These are phyloP conservation scores for Thraustotheca clavata DNA, from an alignment of 352 stramenopile genomes.

Conservation along the genomic window DNA sequence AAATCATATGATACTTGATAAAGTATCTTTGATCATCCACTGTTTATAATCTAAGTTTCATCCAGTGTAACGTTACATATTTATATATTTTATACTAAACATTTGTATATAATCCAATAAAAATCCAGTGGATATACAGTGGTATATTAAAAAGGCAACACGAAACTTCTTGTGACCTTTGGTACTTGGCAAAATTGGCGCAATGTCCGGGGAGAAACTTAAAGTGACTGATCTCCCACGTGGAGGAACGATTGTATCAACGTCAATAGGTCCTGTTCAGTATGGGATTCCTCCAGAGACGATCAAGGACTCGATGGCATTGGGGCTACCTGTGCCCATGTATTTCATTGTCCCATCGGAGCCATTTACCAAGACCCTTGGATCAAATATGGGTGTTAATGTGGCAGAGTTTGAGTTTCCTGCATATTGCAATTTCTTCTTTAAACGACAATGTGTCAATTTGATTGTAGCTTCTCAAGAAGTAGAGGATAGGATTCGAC, in stretches of 20 bases:
- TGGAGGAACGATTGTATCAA: constrained; percentile 65
- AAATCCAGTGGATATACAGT: neutral
- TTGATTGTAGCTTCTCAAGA: constrained; percentile 73
- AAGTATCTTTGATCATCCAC: too few species aligned
- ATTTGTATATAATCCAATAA: too few species aligned
- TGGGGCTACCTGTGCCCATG: constrained; percentile 87
- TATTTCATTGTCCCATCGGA: constrained; percentile 95
- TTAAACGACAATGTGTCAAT: constrained; percentile 81
- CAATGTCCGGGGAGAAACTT: constrained; percentile 24
- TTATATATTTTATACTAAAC: too few species aligned
- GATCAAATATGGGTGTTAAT: constrained; percentile 92
- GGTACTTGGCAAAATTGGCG: neutral
- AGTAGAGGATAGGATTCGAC: constrained; percentile 69
- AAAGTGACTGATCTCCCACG: constrained; percentile 65
- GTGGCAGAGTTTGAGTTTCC: constrained; percentile 97
- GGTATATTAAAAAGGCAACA: neutral
- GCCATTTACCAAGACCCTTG: constrained; percentile 91
- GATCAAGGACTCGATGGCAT: constrained; percentile 95
- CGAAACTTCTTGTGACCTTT: neutral
- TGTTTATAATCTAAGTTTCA: too few species aligned
- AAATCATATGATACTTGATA: too few species aligned
- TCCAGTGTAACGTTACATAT: neutral
- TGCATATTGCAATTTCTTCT: constrained; percentile 97
- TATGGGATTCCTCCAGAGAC: constrained; percentile 95
- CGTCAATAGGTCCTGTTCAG: constrained; percentile 70